Evolutionary conservation across 306 rosid genomes (phyloP).

Genomic region (Pterocarpus macrocarpus): DNA sequence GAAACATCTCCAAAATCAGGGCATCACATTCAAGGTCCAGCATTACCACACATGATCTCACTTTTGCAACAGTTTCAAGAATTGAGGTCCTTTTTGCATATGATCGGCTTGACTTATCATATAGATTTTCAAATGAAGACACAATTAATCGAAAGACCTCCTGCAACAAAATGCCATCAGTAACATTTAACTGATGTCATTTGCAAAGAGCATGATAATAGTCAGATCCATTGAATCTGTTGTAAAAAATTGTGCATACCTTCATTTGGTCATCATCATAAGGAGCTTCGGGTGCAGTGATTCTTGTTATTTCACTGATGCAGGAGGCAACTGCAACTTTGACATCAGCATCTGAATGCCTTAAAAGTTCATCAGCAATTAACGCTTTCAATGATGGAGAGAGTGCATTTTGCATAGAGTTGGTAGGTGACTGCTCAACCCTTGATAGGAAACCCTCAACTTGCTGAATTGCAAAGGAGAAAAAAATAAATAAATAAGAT

Average conservation of each 20-base stretch:
- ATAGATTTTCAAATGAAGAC: conserved; percentile 84
- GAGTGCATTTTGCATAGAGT: conserved; percentile 74
- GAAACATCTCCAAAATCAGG: conserved; percentile 91
- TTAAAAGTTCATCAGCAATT: conserved; percentile 63
- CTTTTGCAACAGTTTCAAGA: conserved; percentile 92
- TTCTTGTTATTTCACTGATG: conserved; percentile 90
- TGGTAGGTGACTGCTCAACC: conserved; percentile 83
- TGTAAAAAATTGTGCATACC: conserved; percentile 47
- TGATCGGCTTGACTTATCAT: conserved; percentile 76
- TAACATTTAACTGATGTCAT: conserved; percentile 17
- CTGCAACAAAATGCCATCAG: conserved; percentile 49
- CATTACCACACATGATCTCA: conserved; percentile 93
- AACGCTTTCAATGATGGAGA: conserved; percentile 72
- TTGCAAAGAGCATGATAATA: too few species aligned
- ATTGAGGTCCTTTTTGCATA: conserved; percentile 71
- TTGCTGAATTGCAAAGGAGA: conserved; percentile 55
- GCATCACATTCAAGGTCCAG: conserved; percentile 93
- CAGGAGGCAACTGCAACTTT: conserved; percentile 92
- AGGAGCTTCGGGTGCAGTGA: conserved; percentile 95
- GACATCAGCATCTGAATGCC: conserved; percentile 75
- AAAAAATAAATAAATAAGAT: background rate
- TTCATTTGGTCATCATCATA: conserved; percentile 92
- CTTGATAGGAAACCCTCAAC: conserved; percentile 64
- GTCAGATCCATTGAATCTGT: too few species aligned
- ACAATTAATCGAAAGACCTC: conserved; percentile 85